Percentiles rank a stretch among this genome's conserved stretches.
These are phyloP conservation scores for Fusarium graminum DNA, from an alignment of 2,329 filamentous ascomycete species.

Conservation along the genomic window DNA sequence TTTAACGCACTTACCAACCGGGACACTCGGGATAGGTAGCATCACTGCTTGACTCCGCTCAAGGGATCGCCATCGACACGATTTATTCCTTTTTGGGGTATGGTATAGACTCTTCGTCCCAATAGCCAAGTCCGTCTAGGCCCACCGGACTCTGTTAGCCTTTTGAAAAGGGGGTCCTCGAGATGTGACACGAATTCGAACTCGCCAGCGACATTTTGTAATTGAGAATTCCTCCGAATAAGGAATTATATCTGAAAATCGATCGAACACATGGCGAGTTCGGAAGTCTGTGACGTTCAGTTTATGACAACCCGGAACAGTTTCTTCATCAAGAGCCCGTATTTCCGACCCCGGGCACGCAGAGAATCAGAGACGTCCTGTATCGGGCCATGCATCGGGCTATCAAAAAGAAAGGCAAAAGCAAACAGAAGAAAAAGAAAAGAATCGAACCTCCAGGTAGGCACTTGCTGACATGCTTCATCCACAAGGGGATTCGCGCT, in stretches of 20 bases:
- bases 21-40: constrained; percentile 28
- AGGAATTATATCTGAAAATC: constrained; percentile 9
- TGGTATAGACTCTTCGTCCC: constrained; percentile 23
- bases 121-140: constrained; percentile 28
- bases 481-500: constrained; percentile 25
- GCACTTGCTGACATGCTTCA: constrained; percentile 5
- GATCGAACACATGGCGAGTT: background rate
- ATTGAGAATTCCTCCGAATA: background rate
- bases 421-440: constrained; percentile 6
- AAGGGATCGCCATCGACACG: constrained; percentile 21
- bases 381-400: constrained; percentile 9
- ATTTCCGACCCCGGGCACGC: background rate
- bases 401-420: constrained; percentile 16
- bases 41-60: constrained; percentile 29
- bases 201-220: constrained; percentile 20
- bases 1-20: constrained; percentile 1
- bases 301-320: background rate
- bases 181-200: constrained; percentile 17
- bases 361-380: constrained; percentile 3
- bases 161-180: constrained; percentile 20
- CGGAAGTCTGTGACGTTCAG: background rate
- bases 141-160: constrained; percentile 25
- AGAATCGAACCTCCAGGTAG: constrained; percentile 2
- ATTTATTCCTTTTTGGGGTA: constrained; percentile 30
- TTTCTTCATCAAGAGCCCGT: background rate